Evolutionary conservation across 2,329 filamentous ascomycete genomes (phyloP).

Genomic region (Fusarium coffeatum): DNA sequence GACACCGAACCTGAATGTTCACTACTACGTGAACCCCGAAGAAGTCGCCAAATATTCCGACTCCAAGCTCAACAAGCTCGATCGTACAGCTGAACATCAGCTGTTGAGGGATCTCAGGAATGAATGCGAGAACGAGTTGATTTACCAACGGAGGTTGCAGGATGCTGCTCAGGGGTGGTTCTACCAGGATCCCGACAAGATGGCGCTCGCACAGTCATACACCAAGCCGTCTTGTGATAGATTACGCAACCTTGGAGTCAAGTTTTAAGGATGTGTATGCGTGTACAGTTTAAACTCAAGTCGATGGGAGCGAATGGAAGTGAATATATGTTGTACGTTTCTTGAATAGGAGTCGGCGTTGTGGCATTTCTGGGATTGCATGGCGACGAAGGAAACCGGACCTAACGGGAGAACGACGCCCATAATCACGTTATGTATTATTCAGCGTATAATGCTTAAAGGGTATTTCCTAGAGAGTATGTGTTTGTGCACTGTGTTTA

Average conservation of each 20-base stretch:
- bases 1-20: slow-evolving; percentile 76
- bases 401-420: slow-evolving; percentile 24
- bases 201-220: slow-evolving; percentile 73
- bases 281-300: background rate
- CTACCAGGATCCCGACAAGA: slow-evolving; percentile 81
- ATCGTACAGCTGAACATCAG: slow-evolving; percentile 79
- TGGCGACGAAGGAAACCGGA: slow-evolving; percentile 37
- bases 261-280: slow-evolving; percentile 35
- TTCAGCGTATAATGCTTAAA: slow-evolving; percentile 25
- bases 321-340: slow-evolving; percentile 27
- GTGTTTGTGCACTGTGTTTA: background rate
- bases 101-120: slow-evolving; percentile 75
- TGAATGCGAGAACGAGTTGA: slow-evolving; percentile 80
- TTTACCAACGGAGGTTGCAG: slow-evolving; percentile 72
- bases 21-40: slow-evolving; percentile 85
- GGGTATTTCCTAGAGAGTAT: slow-evolving; percentile 3
- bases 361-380: slow-evolving; percentile 46
- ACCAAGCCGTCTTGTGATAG: slow-evolving; percentile 65
- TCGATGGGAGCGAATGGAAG: background rate
- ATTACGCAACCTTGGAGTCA: slow-evolving; percentile 57
- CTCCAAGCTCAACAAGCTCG: slow-evolving; percentile 78
- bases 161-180: slow-evolving; percentile 91
- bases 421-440: slow-evolving; percentile 38
- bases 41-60: slow-evolving; percentile 78
- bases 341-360: slow-evolving; percentile 49